phyloP scores from a whole-genome alignment of 441 rosid species.

The Melastoma candidum region DNA sequence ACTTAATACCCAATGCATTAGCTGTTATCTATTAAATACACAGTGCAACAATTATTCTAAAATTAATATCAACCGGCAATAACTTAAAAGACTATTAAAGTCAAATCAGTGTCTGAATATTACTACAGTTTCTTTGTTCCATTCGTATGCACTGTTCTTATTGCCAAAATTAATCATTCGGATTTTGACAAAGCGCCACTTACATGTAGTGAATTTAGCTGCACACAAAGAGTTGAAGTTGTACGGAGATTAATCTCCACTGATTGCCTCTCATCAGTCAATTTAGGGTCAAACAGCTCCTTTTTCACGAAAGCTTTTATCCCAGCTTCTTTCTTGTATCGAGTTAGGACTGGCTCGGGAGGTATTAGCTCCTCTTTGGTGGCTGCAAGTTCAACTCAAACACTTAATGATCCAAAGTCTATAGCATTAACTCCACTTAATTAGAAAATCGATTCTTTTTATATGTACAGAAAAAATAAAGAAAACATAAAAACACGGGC shows the following conservation, averaged over 20 bases:
- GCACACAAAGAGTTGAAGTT: conserved; percentile 74
- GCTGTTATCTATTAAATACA: too few relatives aligned
- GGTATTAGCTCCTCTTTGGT: conserved; percentile 90
- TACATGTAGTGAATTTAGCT: conserved; percentile 85
- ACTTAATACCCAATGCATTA: too few relatives aligned
- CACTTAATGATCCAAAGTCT: conserved; percentile 11
- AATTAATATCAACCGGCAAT: too few relatives aligned
- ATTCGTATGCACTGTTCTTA: too few relatives aligned
- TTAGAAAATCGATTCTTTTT: too few relatives aligned
- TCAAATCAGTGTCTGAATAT: too few relatives aligned
- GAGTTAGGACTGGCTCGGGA: conserved; percentile 90
- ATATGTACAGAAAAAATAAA: too few relatives aligned
- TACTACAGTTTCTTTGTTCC: too few relatives aligned
- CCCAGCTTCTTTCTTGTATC: conserved; percentile 83
- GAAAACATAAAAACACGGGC: too few relatives aligned
- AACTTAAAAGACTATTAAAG: too few relatives aligned
- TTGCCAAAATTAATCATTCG: too few relatives aligned
- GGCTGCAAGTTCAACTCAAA: conserved; percentile 37
- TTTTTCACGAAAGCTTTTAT: conserved; percentile 93
- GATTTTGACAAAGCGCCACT: conserved; percentile 22
- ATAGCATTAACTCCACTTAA: not conserved
- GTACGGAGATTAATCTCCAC: conserved; percentile 51
- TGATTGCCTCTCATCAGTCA: conserved; percentile 63
- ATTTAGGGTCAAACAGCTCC: conserved; percentile 80
- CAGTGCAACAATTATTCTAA: too few relatives aligned